These are phyloP conservation scores for Triticum urartu DNA, from an alignment of 176 grass and related monocot genomes.

Conservation along the genomic window DNA sequence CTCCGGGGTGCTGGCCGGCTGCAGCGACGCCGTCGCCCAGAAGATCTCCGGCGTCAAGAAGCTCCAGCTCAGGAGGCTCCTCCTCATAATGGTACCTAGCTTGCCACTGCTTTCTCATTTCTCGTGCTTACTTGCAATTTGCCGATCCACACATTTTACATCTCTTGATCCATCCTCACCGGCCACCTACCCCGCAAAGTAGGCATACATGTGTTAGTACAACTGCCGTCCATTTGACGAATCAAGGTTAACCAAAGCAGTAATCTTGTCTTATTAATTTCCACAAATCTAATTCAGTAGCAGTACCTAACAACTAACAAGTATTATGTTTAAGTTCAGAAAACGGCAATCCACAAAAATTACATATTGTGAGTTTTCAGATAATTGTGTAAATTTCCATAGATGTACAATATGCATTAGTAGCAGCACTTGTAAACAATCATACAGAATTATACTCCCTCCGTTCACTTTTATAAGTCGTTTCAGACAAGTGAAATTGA, in stretches of 20 bases:
- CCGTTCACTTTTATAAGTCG: too few relatives aligned
- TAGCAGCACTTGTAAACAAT: background rate
- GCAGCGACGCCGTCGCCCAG: conserved; percentile 73
- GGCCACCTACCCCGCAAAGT: background rate
- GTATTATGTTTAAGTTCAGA: background rate
- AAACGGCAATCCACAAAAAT: background rate
- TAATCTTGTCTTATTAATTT: background rate
- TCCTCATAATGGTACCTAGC: conserved; percentile 61
- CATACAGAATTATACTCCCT: background rate
- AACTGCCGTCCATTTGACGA: background rate
- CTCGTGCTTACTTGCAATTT: background rate
- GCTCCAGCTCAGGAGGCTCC: conserved; percentile 64
- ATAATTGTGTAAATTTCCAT: background rate
- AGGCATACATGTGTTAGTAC: background rate
- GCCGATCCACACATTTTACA: background rate
- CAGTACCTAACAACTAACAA: background rate
- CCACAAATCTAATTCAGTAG: background rate
- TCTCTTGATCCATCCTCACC: conserved; percentile 2
- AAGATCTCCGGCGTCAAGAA: conserved; percentile 61
- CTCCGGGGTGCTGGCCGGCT: conserved; percentile 69
- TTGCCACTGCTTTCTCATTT: background rate
- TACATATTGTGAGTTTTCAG: background rate
- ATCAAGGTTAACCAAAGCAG: background rate
- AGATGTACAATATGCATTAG: background rate
- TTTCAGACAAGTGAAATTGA: too few relatives aligned